A percentile compares a stretch with the other conserved stretches of the same genome.
Evolutionary conservation across 2,329 filamentous ascomycete species (phyloP).

Genomic region (Metarhizium anisopliae): DNA sequence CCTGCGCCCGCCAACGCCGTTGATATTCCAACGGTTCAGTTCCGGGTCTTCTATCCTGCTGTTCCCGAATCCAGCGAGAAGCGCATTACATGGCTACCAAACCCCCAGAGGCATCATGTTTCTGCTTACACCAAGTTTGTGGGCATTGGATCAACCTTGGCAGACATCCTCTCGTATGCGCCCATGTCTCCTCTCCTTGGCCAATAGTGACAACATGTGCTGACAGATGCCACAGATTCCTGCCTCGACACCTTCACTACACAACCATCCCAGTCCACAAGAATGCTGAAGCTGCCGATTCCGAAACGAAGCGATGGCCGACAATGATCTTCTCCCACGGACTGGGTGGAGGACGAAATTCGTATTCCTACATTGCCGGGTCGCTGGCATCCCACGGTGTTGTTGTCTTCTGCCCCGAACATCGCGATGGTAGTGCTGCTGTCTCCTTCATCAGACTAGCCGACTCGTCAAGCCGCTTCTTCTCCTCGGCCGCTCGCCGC

Average conservation of each 20-base stretch:
- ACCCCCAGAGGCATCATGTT: slow-evolving; percentile 65
- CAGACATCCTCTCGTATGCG: slow-evolving; percentile 51
- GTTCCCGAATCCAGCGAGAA: slow-evolving; percentile 41
- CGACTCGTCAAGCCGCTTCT: slow-evolving; percentile 28
- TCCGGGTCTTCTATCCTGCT: slow-evolving; percentile 75
- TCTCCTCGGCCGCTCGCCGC: slow-evolving; percentile 17
- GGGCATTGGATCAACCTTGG: slow-evolving; percentile 50
- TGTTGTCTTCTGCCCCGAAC: slow-evolving; percentile 73
- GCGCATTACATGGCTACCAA: slow-evolving; percentile 66
- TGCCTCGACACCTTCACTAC: slow-evolving; percentile 65
- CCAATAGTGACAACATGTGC: not conserved
- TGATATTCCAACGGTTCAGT: slow-evolving; percentile 64
- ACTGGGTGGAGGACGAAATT: slow-evolving; percentile 69
- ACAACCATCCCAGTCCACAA: slow-evolving; percentile 64
- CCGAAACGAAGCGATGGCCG: slow-evolving; percentile 55
- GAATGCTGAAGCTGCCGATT: slow-evolving; percentile 54
- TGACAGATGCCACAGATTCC: slow-evolving; percentile 34
- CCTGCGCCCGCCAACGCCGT: slow-evolving; percentile 42
- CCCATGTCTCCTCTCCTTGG: no score
- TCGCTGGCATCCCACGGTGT: slow-evolving; percentile 74
- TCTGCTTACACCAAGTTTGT: slow-evolving; percentile 70
- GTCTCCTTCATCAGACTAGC: slow-evolving; percentile 62
- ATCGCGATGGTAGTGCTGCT: slow-evolving; percentile 72
- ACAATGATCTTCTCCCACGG: slow-evolving; percentile 83
- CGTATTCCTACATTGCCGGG: slow-evolving; percentile 75